Conservation (phyloP, 495 filamentous ascomycete genomes). For the Penicillium simplicissimum region DNA sequence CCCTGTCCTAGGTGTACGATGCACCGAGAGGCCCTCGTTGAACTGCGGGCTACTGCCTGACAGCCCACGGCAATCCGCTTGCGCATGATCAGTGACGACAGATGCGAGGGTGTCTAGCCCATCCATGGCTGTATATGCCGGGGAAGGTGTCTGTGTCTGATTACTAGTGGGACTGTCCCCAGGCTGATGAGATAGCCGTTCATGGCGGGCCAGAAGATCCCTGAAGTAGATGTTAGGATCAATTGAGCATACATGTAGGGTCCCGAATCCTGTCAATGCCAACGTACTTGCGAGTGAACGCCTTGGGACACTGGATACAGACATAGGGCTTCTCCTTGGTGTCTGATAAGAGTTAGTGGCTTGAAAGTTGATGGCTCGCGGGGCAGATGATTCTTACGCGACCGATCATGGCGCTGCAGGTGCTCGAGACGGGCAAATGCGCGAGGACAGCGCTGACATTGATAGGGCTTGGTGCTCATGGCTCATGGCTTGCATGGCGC, state of each 20-base stretch:
- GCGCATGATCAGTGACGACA: constrained; percentile 31
- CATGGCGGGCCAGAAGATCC: constrained; percentile 41
- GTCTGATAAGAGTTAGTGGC: constrained; percentile 31
- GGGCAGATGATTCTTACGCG: constrained; percentile 32
- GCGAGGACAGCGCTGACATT: constrained; percentile 40
- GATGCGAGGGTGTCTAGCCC: constrained; percentile 40
- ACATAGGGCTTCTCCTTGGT: constrained; percentile 47
- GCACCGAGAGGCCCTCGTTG: constrained; percentile 11
- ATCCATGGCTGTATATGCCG: constrained; percentile 26
- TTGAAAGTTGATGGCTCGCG: neutral
- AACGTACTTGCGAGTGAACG: constrained; percentile 45
- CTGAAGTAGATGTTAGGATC: constrained; percentile 17
- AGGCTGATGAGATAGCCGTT: constrained; percentile 35
- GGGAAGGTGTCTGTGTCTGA: constrained; percentile 21
- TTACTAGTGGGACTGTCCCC: constrained; percentile 19
- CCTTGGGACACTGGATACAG: constrained; percentile 41
- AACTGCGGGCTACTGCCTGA: constrained; percentile 14
- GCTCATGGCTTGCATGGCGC: too few relatives aligned
- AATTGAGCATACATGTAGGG: neutral
- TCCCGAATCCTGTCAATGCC: neutral
- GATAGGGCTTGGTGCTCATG: constrained; percentile 32
- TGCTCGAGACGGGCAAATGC: constrained; percentile 45
- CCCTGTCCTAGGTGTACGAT: constrained; percentile 17
- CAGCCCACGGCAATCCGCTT: constrained; percentile 14
- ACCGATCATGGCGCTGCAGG: constrained; percentile 47